A percentile compares a stretch with the other conserved stretches of the same genome.
Evolutionary conservation across 176 grass and related monocot genomes (phyloP).

Genomic region (Cocos nucifera): DNA sequence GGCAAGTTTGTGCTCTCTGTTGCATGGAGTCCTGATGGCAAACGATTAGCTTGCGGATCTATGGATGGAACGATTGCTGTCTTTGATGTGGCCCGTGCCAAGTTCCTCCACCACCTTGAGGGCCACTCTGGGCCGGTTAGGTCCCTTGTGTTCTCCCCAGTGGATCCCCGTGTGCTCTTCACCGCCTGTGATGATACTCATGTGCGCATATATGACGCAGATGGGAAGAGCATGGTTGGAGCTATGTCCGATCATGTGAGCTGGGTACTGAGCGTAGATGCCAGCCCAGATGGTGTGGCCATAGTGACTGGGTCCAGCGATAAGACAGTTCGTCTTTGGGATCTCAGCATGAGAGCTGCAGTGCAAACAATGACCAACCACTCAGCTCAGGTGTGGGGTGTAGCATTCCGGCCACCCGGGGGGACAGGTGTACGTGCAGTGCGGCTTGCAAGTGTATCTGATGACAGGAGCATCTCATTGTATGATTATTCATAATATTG

Average conservation of each 20-base stretch:
- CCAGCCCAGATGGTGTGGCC: slow-evolving; percentile 62
- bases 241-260: slow-evolving; percentile 79
- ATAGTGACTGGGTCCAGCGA: slow-evolving; percentile 74
- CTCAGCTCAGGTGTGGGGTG: slow-evolving; percentile 76
- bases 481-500: slow-evolving; percentile 71
- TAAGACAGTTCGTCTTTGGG: slow-evolving; percentile 70
- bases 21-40: slow-evolving; percentile 82
- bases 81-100: slow-evolving; percentile 53
- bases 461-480: slow-evolving; percentile 79
- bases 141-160: slow-evolving; percentile 77
- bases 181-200: slow-evolving; percentile 68
- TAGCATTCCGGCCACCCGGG: slow-evolving; percentile 59
- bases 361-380: slow-evolving; percentile 95
- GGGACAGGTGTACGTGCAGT: slow-evolving; percentile 49
- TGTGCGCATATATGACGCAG: slow-evolving; percentile 81
- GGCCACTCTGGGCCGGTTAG: slow-evolving; percentile 87
- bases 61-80: slow-evolving; percentile 76
- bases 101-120: slow-evolving; percentile 84
- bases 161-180: slow-evolving; percentile 76
- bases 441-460: slow-evolving; percentile 64
- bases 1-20: slow-evolving; percentile 77
- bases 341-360: slow-evolving; percentile 54
- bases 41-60: slow-evolving; percentile 66
- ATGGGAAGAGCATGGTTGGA: slow-evolving; percentile 65
- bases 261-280: slow-evolving; percentile 73